Evolutionary conservation across 345 rosid genomes (phyloP), one percentile per base, ranked within the genome.

Genomic region (Cardamine occulta): DNA sequence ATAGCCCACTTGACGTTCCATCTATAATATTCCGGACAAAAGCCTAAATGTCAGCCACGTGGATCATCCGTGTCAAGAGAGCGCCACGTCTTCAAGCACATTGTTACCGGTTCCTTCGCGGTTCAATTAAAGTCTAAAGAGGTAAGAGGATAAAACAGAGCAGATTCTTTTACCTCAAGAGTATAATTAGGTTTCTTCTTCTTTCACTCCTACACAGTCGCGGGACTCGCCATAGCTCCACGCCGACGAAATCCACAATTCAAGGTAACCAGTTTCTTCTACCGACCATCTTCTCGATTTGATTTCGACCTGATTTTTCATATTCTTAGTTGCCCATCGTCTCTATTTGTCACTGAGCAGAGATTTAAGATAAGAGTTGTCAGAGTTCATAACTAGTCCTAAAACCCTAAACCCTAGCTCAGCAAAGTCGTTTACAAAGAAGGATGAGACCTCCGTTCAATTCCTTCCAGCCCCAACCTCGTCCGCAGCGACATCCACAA

Each of bases 401-500:
- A 37, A 72, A 77, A 66, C 81, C 81, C 69, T 72, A 48, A 64
- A 65, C 73, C 76, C 63, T 40, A 24, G 21, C 62, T 11, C 1
- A 35, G 21, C 32, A 37, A 68, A 29, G n/a, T 23, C 68, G 0
- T 66, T 49, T 23, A 17, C 15, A 9, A 35, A 28, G 26, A 64
- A 15, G 63, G 47, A 81, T 81, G 84, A 49, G 74, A 28, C 81
- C 82, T 76, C 66, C 53, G 6, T 81, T 45, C 66, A 83, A 78
- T 44, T 52, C 65, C 52, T 65, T 80, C 42, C 76, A 21, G 47
- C 78, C 63, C n/a, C 74, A 42, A 55, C 17, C 44, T 32, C 79
- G 63, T 23, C 64, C 74, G 19, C 72, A 34, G 17, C 70, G 54
- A 42, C 80, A 67, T 10, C 19, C 12, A 19, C 61, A 51, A 0